A percentile compares a stretch with the other conserved stretches of the same genome.
Evolutionary conservation across 768 basidiomycete genomes (phyloP).

Genomic region (Auriscalpium orientale): DNA sequence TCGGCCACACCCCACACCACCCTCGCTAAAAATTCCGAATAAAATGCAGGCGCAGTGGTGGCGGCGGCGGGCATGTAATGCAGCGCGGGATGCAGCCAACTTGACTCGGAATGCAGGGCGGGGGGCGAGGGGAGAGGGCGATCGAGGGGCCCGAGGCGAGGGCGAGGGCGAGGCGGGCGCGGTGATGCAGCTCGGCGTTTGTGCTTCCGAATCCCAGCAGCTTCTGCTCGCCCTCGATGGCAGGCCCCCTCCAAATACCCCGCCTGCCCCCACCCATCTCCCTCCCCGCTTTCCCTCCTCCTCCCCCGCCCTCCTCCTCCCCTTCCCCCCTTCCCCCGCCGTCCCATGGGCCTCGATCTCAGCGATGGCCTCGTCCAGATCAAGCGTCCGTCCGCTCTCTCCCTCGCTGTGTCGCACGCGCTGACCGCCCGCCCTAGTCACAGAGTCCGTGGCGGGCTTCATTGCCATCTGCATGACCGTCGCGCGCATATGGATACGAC

Average conservation of each 20-base stretch:
- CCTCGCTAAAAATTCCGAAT: no score
- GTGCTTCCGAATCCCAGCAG: not conserved
- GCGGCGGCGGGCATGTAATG: no score
- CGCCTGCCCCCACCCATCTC: not conserved
- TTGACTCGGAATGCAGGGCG: no score
- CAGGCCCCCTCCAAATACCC: not conserved
- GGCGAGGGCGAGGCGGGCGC: not conserved
- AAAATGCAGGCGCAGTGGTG: no score
- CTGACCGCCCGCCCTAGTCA: conserved; percentile 11
- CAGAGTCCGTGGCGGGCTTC: conserved; percentile 18
- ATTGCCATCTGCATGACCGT: conserved; percentile 18
- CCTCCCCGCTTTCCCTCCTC: not conserved
- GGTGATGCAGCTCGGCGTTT: not conserved
- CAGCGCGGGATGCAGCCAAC: no score
- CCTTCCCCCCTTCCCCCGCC: not conserved
- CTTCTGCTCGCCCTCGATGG: not conserved
- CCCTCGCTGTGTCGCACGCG: no score
- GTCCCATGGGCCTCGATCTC: conserved; percentile 10
- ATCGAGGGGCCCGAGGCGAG: not conserved
- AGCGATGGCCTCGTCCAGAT: conserved; percentile 12
- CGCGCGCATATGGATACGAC: conserved; percentile 16
- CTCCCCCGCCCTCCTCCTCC: not conserved
- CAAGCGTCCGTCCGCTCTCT: conserved; percentile 1
- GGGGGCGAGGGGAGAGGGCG: no score
- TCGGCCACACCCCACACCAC: no score